phyloP scores from a whole-genome alignment of 495 filamentous ascomycete genomes.

The Clohesyomyces aquaticus region DNA sequence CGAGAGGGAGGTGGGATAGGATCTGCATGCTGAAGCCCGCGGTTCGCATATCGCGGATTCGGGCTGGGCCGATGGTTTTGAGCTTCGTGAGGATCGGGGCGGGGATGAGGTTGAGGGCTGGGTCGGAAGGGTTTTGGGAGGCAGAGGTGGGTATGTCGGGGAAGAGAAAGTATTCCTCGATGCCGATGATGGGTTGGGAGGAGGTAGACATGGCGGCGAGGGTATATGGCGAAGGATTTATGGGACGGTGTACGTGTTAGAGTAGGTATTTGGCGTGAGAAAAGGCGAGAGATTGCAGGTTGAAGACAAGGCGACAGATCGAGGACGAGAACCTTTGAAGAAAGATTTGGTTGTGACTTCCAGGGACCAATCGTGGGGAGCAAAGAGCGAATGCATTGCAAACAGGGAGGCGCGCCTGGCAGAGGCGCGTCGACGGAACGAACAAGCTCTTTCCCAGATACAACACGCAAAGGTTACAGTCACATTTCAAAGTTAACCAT shows the following conservation, averaged over 20 bases:
- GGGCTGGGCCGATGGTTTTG: constrained; percentile 47
- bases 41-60: constrained; percentile 57
- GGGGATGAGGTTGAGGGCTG: constrained; percentile 47
- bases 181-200: constrained; percentile 54
- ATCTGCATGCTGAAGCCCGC: constrained; percentile 59
- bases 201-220: background rate
- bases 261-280: background rate
- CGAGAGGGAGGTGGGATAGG: constrained; percentile 56
- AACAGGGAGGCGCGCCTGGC: too few relatives aligned
- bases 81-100: constrained; percentile 47
- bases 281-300: background rate
- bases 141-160: constrained; percentile 38
- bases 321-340: background rate
- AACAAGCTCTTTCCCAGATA: background rate
- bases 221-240: background rate
- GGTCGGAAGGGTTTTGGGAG: constrained; percentile 23
- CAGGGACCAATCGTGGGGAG: background rate
- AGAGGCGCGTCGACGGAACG: too few relatives aligned
- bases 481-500: background rate
- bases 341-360: background rate
- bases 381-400: background rate
- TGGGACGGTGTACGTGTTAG: background rate
- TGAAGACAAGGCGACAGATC: background rate
- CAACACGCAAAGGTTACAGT: background rate
- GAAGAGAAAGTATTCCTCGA: constrained; percentile 65